Evolutionary conservation across 31 red algal species (phyloP), one percentile per base, ranked within the genome.

Genomic region (Endocladia muricata): DNA sequence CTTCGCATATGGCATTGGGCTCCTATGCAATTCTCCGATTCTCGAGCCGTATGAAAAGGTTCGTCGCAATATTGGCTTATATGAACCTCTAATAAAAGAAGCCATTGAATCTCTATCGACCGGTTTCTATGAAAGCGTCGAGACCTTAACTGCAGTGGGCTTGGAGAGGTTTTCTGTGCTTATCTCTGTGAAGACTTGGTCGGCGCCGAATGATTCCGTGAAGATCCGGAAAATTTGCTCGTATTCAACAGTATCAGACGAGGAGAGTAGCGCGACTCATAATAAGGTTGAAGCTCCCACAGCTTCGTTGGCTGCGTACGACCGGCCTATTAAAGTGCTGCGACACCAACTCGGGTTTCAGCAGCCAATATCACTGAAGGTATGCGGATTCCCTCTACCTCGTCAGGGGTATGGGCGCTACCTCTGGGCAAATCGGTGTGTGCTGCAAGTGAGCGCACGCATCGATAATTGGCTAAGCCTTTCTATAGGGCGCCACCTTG

Each of bases 391-490:
- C 67, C 84, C 84, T 1, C 72, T 88, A 36, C 39, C 74, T 30
- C 61, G 11, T 9, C 25, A 39, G 17, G 39, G 67, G 25, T 88
- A 88, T 74, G 84, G 84, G 37, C 58, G 74, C 37, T 64, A 88
- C 56, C 65, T 88, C 23, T 88, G 84, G 84, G 55, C 57, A 55
- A 88, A 88, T 60, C 59, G 84, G 54, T 59, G 73, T 34, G 51
- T 88, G 22, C 55, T 88, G 1, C 74, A 88, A 41, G 74, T 88
- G 26, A 88, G 84, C 38, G 74, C 84, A 26, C 58, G 84, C 23
- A 88, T 88, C 40, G 84, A 88, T 39, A 88, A 88, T 57, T 88
- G 84, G 84, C 33, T 88, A 25, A 48, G 74, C 1, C 56, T 88
- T 29, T 49, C 23, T 39, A 66, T 25, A 31, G 84, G 84, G 15